These are phyloP conservation scores for Gypsophila paniculata DNA, from an alignment of 179 eudicot genomes.

Conservation along the genomic window DNA sequence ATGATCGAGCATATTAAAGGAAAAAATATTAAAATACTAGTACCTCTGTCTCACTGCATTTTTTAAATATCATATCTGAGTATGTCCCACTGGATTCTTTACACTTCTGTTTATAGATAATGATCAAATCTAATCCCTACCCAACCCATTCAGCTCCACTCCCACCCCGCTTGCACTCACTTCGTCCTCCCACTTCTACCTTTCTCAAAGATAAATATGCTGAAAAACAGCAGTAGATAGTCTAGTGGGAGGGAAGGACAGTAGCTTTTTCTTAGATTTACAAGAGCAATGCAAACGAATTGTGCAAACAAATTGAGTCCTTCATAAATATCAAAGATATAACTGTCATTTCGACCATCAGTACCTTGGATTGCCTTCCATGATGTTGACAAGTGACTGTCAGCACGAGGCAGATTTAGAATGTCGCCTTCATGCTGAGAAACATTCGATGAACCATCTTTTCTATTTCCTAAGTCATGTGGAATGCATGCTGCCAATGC, in stretches of 20 bases:
- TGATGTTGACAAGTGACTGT: slow-evolving; percentile 38
- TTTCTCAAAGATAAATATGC: background rate
- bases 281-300: background rate
- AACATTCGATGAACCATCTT: slow-evolving; percentile 36
- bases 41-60: background rate
- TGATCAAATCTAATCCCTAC: background rate
- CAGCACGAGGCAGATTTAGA: slow-evolving; percentile 43
- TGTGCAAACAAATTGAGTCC: background rate
- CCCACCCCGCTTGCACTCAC: background rate
- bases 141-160: background rate
- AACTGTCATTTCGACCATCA: slow-evolving; percentile 24
- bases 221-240: background rate
- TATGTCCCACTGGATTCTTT: background rate
- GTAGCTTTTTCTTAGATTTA: slow-evolving; percentile 2
- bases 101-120: background rate
- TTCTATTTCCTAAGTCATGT: slow-evolving; percentile 39
- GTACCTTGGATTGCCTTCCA: slow-evolving; percentile 46
- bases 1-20: background rate
- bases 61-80: background rate
- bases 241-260: background rate
- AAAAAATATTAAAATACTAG: background rate
- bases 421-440: slow-evolving; percentile 34
- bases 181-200: background rate
- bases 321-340: no score
- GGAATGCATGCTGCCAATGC: slow-evolving; percentile 34